Evolutionary conservation across 2,329 filamentous ascomycete species (phyloP), one percentile per base, ranked within the genome.

Genomic region (Cucurbitaria berberidis): DNA sequence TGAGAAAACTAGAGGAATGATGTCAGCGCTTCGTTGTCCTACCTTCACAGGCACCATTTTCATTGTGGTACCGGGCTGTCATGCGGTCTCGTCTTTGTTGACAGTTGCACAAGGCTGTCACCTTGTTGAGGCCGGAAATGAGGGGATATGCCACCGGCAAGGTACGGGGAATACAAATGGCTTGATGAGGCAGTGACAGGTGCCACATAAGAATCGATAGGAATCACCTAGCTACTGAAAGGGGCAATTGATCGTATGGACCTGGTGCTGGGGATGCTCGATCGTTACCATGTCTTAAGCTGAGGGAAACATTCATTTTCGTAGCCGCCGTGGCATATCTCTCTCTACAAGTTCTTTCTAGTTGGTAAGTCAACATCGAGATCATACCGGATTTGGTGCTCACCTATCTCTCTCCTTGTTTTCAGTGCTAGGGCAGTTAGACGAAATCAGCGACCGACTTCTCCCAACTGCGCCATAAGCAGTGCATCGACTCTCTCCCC

Each of bases 401-500:
- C 35, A 38, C 9, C 8, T 38, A 21, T 18, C 18, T 3, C 35
- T 18, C 2, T 38, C 19, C 35, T 10, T 22, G 18, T 21, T 18
- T 3, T 11, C 10, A 15, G 16, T 3, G 16, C 18, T 5, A 21
- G 18, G n/a, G 10, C 18, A 32, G 27, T 44, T 13, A 5, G 27
- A 44, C 36, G 7, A 36, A 30, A 26, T 45, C 19, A 53, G 18
- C 44, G 40, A 16, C 39, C 50, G 29, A 53, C 7, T 21, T 47
- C 53, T 9, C 63, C 65, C 40, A 73, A 8, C 38, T 60, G 66
- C n/a, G 68, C 71, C 87, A 98, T 92, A 68, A 98, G 72, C 65
- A 97, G 76, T 9, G 92, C 93, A 56, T 93, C 86, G 3, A 92
- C 86, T 65, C 81, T 85, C 46, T 84, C 77, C 0, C 92, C 92